These are phyloP conservation scores for Plasmodium cynomolgi DNA, from an alignment of 169 alveolate species.

Conservation along the genomic window DNA sequence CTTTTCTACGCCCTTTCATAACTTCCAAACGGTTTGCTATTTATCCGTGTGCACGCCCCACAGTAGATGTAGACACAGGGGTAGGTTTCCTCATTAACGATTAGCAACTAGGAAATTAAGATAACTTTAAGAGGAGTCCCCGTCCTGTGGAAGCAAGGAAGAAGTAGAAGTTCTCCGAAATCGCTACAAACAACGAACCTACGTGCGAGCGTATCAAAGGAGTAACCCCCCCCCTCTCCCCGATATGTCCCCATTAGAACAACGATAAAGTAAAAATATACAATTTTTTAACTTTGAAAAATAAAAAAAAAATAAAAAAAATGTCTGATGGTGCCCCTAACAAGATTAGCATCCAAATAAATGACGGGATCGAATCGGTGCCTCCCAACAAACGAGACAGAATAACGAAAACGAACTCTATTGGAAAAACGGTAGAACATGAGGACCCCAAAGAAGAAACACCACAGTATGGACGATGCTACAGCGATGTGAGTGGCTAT, in stretches of 20 bases:
- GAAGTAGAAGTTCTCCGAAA: background rate
- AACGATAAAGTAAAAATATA: background rate
- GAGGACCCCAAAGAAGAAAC: background rate
- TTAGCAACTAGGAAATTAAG: background rate
- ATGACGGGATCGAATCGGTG: constrained; percentile 4
- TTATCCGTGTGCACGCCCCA: background rate
- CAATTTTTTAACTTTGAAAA: background rate
- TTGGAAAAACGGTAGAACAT: background rate
- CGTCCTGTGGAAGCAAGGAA: background rate
- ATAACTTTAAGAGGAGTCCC: background rate
- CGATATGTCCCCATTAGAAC: background rate
- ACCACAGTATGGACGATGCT: background rate
- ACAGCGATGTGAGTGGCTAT: background rate
- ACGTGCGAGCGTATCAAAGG: background rate
- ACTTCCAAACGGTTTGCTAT: background rate
- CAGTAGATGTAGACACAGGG: background rate
- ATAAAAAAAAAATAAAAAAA: constrained; percentile 7
- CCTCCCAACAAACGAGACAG: background rate
- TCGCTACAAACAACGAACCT: background rate
- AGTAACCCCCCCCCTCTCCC: background rate
- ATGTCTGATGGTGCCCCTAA: constrained; percentile 13
- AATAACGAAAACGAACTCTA: background rate
- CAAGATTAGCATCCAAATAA: background rate
- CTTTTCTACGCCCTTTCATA: background rate
- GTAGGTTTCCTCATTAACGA: background rate